Evolutionary conservation across 129 eudicot species (phyloP).

Genomic region (Chrysanthemum lavandulifolium): DNA sequence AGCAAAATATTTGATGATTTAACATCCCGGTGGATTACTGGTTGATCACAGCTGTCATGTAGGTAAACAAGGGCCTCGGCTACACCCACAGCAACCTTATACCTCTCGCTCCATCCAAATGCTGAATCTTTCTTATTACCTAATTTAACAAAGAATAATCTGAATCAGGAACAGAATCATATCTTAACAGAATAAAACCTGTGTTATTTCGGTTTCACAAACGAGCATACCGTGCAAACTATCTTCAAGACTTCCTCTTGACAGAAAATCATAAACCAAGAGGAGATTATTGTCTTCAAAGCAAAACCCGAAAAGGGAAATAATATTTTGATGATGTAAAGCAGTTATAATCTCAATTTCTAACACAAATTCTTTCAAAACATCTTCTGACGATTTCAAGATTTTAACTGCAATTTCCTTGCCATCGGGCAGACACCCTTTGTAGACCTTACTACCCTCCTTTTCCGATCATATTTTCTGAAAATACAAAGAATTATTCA

Average conservation of each 20-base stretch:
- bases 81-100: slow-evolving; percentile 66
- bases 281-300: slow-evolving; percentile 74
- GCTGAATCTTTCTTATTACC: slow-evolving; percentile 37
- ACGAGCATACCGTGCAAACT: slow-evolving; percentile 64
- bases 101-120: slow-evolving; percentile 69
- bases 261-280: slow-evolving; percentile 77
- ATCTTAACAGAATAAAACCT: not conserved
- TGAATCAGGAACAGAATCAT: not conserved
- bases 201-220: not conserved
- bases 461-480: slow-evolving; percentile 89
- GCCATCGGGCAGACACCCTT: slow-evolving; percentile 74
- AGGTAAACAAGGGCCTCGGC: slow-evolving; percentile 64
- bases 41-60: slow-evolving; percentile 40
- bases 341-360: slow-evolving; percentile 57
- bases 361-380: slow-evolving; percentile 37
- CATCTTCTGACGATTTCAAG: slow-evolving; percentile 39
- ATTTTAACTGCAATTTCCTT: slow-evolving; percentile 44
- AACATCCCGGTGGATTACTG: slow-evolving; percentile 89
- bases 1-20: slow-evolving; percentile 93
- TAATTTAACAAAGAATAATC: slow-evolving; percentile 9
- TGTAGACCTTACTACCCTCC: slow-evolving; percentile 90
- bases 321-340: slow-evolving; percentile 72
- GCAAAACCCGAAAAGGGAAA: slow-evolving; percentile 83
- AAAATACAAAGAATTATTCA: not conserved
- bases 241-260: slow-evolving; percentile 95